phyloP scores from a whole-genome alignment of 2,329 filamentous ascomycete species.

The Aureobasidium sp. region DNA sequence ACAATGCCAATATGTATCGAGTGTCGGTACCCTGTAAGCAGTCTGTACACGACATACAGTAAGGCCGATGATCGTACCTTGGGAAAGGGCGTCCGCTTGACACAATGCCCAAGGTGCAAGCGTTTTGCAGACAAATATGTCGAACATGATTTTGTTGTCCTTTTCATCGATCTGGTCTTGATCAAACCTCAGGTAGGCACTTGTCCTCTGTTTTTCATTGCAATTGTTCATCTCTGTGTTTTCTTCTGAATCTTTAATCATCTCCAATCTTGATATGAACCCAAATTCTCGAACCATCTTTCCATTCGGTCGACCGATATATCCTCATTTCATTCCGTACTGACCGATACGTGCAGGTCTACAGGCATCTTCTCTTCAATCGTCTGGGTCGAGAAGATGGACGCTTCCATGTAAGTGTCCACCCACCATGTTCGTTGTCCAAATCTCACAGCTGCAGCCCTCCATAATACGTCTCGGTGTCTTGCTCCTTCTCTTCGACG shows the following conservation, averaged over 20 bases:
- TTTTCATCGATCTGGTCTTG: slow-evolving; percentile 94
- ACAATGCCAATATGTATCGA: slow-evolving; percentile 32
- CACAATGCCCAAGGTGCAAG: slow-evolving; percentile 93
- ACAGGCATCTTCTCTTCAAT: slow-evolving; percentile 91
- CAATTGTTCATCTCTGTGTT: not conserved
- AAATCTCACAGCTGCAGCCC: slow-evolving; percentile 44
- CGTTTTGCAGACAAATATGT: slow-evolving; percentile 97
- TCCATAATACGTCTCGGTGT: slow-evolving; percentile 85
- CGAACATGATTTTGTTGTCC: slow-evolving; percentile 95
- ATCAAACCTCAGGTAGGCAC: slow-evolving; percentile 81
- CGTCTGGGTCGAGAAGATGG: slow-evolving; percentile 66
- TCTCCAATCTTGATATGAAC: not conserved
- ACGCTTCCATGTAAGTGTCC: slow-evolving; percentile 53
- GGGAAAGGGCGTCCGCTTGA: slow-evolving; percentile 90
- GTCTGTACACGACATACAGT: slow-evolving; percentile 68
- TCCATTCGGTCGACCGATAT: not conserved
- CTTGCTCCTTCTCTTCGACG: slow-evolving; percentile 88
- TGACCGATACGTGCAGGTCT: slow-evolving; percentile 52
- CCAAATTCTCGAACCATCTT: not conserved
- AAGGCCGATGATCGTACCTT: slow-evolving; percentile 83
- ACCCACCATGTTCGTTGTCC: too few species aligned
- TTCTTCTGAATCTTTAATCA: not conserved
- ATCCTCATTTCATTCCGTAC: not conserved
- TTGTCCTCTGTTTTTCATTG: not conserved
- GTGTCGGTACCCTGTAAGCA: slow-evolving; percentile 35